A percentile compares a stretch with the other conserved stretches of the same genome.
Evolutionary conservation across 148 eudicot species (phyloP).

Genomic region (Fagopyrum tataricum): DNA sequence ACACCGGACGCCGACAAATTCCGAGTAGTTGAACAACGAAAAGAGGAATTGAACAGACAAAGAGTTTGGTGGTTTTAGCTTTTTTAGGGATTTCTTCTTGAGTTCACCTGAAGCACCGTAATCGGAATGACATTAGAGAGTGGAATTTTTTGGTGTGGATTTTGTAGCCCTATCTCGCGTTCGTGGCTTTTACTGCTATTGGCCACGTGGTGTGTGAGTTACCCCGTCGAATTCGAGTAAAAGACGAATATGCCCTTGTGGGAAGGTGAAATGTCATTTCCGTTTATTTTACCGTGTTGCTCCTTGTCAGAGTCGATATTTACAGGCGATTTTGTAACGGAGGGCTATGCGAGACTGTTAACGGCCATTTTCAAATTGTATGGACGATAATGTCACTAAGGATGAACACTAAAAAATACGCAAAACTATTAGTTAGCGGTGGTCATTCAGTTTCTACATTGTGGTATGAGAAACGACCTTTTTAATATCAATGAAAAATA

Average conservation of each 20-base stretch:
- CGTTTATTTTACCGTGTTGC: background rate
- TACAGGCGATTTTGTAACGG: background rate
- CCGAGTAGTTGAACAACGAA: background rate
- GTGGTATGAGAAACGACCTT: no score
- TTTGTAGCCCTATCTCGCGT: background rate
- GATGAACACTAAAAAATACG: no score
- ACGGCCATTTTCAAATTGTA: constrained; percentile 1
- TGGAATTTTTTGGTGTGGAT: background rate
- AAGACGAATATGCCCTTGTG: constrained; percentile 2
- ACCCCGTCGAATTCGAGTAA: background rate
- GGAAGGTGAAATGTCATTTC: constrained; percentile 5
- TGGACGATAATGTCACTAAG: background rate
- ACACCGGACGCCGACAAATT: background rate
- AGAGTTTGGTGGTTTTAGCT: constrained; percentile 5
- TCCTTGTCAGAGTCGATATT: background rate
- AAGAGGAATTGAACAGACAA: background rate
- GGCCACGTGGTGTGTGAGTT: constrained; percentile 10
- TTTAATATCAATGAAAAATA: no score
- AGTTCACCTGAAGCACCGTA: background rate
- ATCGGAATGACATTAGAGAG: constrained; percentile 2
- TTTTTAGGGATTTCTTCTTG: background rate
- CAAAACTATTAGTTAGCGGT: no score
- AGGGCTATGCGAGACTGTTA: background rate
- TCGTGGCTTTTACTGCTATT: constrained; percentile 1
- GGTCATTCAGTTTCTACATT: no score